Evolutionary conservation across 495 filamentous ascomycete species (phyloP).

Genomic region (Penicillium verhagenii): DNA sequence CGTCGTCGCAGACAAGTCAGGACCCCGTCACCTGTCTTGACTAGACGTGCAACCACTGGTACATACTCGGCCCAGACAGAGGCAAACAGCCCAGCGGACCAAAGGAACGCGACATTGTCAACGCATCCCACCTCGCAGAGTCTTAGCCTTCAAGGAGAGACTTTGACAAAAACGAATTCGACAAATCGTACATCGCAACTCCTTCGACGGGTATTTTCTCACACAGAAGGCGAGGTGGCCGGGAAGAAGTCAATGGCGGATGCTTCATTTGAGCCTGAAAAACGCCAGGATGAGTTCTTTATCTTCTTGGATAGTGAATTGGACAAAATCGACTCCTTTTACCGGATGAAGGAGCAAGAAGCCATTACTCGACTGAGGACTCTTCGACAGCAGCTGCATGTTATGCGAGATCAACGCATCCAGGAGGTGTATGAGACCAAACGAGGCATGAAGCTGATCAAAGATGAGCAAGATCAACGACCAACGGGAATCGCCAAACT

Average conservation of each 20-base stretch:
- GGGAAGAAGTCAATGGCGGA: conserved; percentile 40
- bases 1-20: conserved; percentile 9
- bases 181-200: conserved; percentile 30
- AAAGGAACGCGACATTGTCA: conserved; percentile 7
- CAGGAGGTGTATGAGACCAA: conserved; percentile 57
- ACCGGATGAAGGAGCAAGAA: conserved; percentile 77
- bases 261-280: conserved; percentile 49
- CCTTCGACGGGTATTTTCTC: conserved; percentile 38
- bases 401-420: conserved; percentile 78
- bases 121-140: conserved; percentile 14
- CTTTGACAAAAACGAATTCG: conserved; percentile 6
- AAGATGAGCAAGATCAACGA: conserved; percentile 9
- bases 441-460: conserved; percentile 2
- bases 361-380: conserved; percentile 66
- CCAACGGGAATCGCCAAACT: conserved; percentile 26
- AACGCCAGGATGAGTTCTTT: conserved; percentile 74
- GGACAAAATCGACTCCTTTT: conserved; percentile 84
- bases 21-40: conserved; percentile 31
- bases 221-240: conserved; percentile 24
- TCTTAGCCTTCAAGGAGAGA: background rate
- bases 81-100: conserved; percentile 7
- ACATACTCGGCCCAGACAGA: conserved; percentile 7
- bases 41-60: conserved; percentile 20
- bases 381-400: conserved; percentile 77
- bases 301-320: conserved; percentile 74